These are phyloP conservation scores for Schizochytrium sp. DNA, from an alignment of 108 stramenopile genomes.

Conservation along the genomic window DNA sequence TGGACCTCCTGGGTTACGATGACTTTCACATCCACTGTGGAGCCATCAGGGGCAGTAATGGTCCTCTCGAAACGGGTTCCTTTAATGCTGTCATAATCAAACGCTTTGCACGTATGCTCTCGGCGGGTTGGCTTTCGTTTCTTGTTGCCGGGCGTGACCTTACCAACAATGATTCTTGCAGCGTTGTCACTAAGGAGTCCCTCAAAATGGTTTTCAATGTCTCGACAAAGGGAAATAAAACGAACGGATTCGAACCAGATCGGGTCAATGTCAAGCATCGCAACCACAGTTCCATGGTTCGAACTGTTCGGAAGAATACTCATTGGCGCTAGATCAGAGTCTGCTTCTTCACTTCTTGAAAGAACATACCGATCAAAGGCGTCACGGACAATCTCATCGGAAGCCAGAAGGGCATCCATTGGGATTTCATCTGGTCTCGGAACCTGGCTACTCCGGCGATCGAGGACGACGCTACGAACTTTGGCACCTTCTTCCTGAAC, in stretches of 20 bases:
- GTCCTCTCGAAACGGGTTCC: neutral
- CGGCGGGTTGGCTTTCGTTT: neutral
- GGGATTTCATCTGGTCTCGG: neutral
- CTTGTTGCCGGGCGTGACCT: neutral
- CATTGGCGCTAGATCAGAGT: neutral
- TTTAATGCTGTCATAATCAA: neutral
- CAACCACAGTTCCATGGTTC: neutral
- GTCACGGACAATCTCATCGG: neutral
- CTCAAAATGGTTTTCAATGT: slow-evolving; percentile 58
- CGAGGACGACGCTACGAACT: neutral
- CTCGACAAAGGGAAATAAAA: neutral
- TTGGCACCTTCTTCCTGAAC: neutral
- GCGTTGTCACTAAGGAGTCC: neutral
- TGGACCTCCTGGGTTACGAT: neutral
- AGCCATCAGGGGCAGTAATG: neutral
- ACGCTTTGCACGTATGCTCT: slow-evolving; percentile 2
- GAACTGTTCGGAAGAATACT: neutral
- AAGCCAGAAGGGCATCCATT: neutral
- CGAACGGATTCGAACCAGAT: slow-evolving; percentile 42
- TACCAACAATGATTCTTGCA: neutral
- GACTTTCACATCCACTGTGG: neutral
- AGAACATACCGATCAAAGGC: neutral
- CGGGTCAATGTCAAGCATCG: slow-evolving; percentile 21
- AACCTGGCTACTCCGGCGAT: slow-evolving; percentile 11
- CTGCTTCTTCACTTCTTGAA: neutral